A percentile compares a stretch with the other conserved stretches of the same genome.
Conservation (phyloP, 192 early-diverging fungal genomes). For the Dimargaris verticillata region DNA sequence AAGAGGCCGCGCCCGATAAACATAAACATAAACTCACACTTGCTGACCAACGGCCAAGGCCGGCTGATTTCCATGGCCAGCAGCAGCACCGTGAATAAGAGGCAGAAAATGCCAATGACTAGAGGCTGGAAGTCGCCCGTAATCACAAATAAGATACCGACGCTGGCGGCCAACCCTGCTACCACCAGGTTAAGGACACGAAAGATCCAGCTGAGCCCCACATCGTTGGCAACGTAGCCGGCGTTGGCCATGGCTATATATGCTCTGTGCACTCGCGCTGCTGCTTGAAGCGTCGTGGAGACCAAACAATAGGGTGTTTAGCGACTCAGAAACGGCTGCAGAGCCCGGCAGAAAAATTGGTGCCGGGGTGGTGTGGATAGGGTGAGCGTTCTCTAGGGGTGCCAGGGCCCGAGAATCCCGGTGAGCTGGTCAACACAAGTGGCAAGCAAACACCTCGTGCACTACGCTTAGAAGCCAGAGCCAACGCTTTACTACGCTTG, state of each 20-base stretch:
- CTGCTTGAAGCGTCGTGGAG: too few relatives aligned
- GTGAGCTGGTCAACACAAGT: too few relatives aligned
- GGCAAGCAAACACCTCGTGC: too few relatives aligned
- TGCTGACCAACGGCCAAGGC: slow-evolving; percentile 1
- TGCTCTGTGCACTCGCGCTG: too few relatives aligned
- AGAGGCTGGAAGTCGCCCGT: slow-evolving; percentile 7
- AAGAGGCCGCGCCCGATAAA: slow-evolving; percentile 7
- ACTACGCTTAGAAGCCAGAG: too few relatives aligned
- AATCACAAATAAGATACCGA: slow-evolving; percentile 4
- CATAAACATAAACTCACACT: slow-evolving; percentile 9
- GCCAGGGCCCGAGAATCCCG: too few relatives aligned
- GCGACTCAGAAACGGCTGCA: too few relatives aligned
- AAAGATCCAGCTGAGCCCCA: slow-evolving; percentile 10
- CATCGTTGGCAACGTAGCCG: slow-evolving; percentile 10
- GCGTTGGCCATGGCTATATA: slow-evolving; percentile 4
- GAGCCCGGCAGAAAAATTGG: too few relatives aligned
- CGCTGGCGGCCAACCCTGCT: not conserved
- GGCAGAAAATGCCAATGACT: slow-evolving; percentile 4
- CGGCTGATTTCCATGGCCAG: slow-evolving; percentile 8
- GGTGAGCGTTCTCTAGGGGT: too few relatives aligned
- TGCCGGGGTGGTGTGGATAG: too few relatives aligned
- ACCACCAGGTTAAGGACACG: slow-evolving; percentile 7
- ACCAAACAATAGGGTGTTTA: too few relatives aligned
- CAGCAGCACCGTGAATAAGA: slow-evolving; percentile 1
- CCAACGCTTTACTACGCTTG: too few relatives aligned